phyloP scores from a whole-genome alignment of 495 filamentous ascomycete genomes.

The Staphylotrichum longicolle region DNA sequence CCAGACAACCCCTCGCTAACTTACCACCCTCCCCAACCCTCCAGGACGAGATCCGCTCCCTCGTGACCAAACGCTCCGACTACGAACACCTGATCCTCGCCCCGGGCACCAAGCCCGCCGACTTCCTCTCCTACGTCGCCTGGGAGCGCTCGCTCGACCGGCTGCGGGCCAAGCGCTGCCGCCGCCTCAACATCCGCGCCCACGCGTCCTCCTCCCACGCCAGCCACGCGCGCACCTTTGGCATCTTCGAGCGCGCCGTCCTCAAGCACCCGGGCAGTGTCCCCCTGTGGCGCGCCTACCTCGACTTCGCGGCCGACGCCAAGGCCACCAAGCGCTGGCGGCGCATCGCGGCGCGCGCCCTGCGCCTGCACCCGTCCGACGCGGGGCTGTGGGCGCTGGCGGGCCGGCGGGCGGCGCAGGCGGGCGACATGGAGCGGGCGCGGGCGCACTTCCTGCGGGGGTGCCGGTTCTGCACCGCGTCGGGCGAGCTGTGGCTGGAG shows the following conservation, averaged over 20 bases:
- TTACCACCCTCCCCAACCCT: neutral
- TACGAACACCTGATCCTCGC: slow-evolving; percentile 90
- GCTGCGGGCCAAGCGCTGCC: slow-evolving; percentile 76
- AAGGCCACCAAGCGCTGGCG: slow-evolving; percentile 77
- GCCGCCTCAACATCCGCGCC: slow-evolving; percentile 68
- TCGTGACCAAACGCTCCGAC: slow-evolving; percentile 84
- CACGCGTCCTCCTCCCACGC: slow-evolving; percentile 48
- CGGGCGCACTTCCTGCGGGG: slow-evolving; percentile 82
- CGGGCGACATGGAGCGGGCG: slow-evolving; percentile 81
- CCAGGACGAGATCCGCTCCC: slow-evolving; percentile 81
- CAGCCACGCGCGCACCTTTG: slow-evolving; percentile 79
- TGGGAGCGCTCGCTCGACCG: slow-evolving; percentile 90
- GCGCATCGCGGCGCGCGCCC: slow-evolving; percentile 68
- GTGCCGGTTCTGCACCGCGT: slow-evolving; percentile 76
- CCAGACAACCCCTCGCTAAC: slow-evolving; percentile 13
- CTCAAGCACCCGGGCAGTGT: slow-evolving; percentile 80
- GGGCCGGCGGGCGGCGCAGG: slow-evolving; percentile 69
- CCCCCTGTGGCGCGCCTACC: slow-evolving; percentile 87
- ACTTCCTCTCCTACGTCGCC: slow-evolving; percentile 81
- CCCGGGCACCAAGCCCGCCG: slow-evolving; percentile 66
- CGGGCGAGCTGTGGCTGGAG: slow-evolving; percentile 74
- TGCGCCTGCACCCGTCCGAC: slow-evolving; percentile 82
- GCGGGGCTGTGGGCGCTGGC: slow-evolving; percentile 86
- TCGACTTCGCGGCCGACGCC: slow-evolving; percentile 73
- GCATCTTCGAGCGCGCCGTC: slow-evolving; percentile 82